Evolutionary conservation across 495 filamentous ascomycete species (phyloP).

Genomic region (Annulohypoxylon nitens): DNA sequence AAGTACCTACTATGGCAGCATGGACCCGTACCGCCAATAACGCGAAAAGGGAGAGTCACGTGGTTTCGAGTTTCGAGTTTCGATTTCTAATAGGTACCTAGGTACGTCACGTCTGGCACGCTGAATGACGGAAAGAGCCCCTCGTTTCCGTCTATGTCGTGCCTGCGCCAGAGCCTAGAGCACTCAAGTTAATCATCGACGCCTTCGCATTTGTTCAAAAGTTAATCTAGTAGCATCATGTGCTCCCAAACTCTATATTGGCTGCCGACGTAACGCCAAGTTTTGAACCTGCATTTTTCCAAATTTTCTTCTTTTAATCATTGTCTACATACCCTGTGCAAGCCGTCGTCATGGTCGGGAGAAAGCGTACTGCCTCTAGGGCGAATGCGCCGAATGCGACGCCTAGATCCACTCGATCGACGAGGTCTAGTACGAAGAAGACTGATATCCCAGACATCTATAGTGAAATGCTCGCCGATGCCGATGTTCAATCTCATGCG

Average conservation of each 20-base stretch:
- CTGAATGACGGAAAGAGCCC: slow-evolving; percentile 22
- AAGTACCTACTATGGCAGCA: neutral
- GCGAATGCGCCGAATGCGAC: slow-evolving; percentile 37
- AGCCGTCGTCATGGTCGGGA: slow-evolving; percentile 41
- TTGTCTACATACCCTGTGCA: neutral
- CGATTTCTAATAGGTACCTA: slow-evolving; percentile 2
- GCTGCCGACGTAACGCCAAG: slow-evolving; percentile 10
- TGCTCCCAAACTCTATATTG: slow-evolving; percentile 5
- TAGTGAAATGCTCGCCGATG: slow-evolving; percentile 76
- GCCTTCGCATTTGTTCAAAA: neutral
- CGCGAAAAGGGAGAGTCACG: slow-evolving; percentile 40
- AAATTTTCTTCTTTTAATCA: neutral
- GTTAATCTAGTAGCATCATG: slow-evolving; percentile 17
- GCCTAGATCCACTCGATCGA: slow-evolving; percentile 38
- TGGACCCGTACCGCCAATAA: slow-evolving; percentile 6
- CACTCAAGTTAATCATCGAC: slow-evolving; percentile 1
- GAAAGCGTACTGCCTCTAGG: slow-evolving; percentile 41
- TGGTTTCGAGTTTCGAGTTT: slow-evolving; percentile 52
- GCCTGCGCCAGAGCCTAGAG: neutral
- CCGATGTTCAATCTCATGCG: slow-evolving; percentile 57
- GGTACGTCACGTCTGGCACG: neutral
- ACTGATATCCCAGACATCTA: slow-evolving; percentile 68
- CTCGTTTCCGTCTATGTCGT: slow-evolving; percentile 30
- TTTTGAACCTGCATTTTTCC: neutral
- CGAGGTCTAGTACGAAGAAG: slow-evolving; percentile 36